Percentiles rank a stretch among this genome's conserved stretches.
phyloP scores from a whole-genome alignment of 202 grass and related monocot species.

The Elaeis oleifera region DNA sequence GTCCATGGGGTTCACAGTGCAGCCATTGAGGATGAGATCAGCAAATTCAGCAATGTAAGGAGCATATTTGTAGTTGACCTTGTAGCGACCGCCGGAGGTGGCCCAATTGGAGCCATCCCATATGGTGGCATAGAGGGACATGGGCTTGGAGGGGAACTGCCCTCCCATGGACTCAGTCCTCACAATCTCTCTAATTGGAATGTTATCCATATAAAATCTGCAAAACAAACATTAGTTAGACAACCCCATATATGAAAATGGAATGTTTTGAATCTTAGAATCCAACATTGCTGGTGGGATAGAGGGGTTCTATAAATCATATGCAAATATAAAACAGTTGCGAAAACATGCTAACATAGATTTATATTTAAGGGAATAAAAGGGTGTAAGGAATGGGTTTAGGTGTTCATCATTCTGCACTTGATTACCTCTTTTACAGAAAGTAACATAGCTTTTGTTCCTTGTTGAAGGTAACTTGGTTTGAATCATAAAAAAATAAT shows the following conservation, averaged over 20 bases:
- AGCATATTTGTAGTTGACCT: constrained; percentile 81
- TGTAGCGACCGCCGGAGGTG: constrained; percentile 78
- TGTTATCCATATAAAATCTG: constrained; percentile 94
- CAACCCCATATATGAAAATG: not conserved
- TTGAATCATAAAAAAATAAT: no score
- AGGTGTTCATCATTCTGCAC: no score
- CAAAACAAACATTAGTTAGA: not conserved
- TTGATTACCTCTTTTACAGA: no score
- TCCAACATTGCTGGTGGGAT: no score
- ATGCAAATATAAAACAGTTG: no score
- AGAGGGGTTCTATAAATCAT: no score
- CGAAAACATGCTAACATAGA: no score
- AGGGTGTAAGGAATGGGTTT: no score
- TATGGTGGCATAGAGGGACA: constrained; percentile 89
- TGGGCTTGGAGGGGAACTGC: constrained; percentile 82
- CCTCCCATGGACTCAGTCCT: constrained; percentile 52
- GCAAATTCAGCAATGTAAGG: constrained; percentile 80
- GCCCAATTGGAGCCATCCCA: constrained; percentile 96
- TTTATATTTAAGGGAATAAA: no score
- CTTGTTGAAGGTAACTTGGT: no score
- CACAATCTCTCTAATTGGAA: constrained; percentile 67
- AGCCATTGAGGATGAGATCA: constrained; percentile 56
- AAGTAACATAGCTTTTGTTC: no score
- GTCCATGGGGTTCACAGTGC: constrained; percentile 37
- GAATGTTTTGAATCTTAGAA: not conserved